Evolutionary conservation across 1,284 basidiomycete genomes (phyloP).

Genomic region (Cerrena zonata): DNA sequence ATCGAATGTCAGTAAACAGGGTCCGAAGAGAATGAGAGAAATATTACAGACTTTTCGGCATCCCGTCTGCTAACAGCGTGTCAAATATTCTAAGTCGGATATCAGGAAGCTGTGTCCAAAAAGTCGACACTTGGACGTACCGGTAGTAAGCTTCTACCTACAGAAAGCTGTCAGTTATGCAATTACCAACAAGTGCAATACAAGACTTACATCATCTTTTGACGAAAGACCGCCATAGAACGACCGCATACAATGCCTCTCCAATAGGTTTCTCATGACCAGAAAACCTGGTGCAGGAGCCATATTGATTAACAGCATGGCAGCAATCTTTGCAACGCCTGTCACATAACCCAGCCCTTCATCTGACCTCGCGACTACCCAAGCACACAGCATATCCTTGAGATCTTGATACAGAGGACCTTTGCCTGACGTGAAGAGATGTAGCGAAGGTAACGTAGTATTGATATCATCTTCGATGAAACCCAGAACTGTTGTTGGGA

Average conservation of each 20-base stretch:
- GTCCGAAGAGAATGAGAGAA: neutral
- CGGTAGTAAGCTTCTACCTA: slow-evolving; percentile 78
- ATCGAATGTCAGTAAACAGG: slow-evolving; percentile 10
- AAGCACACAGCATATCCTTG: slow-evolving; percentile 82
- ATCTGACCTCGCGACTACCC: slow-evolving; percentile 86
- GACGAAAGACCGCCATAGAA: slow-evolving; percentile 73
- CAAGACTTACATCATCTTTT: slow-evolving; percentile 71
- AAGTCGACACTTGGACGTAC: slow-evolving; percentile 23
- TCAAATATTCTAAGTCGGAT: slow-evolving; percentile 72
- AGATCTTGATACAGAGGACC: slow-evolving; percentile 86
- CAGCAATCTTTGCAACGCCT: slow-evolving; percentile 71
- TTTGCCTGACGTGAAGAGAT: slow-evolving; percentile 74
- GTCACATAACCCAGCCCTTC: slow-evolving; percentile 77
- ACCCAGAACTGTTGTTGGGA: slow-evolving; percentile 65
- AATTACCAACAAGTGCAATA: neutral
- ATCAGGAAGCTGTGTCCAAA: neutral
- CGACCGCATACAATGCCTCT: slow-evolving; percentile 78
- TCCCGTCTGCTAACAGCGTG: slow-evolving; percentile 83
- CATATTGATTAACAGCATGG: slow-evolving; percentile 88
- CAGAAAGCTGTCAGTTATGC: neutral
- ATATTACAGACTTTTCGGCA: slow-evolving; percentile 77
- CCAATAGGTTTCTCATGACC: slow-evolving; percentile 82
- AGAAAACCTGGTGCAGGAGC: slow-evolving; percentile 75
- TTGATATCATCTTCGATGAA: slow-evolving; percentile 78
- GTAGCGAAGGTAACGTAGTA: slow-evolving; percentile 79